A percentile compares a stretch with the other conserved stretches of the same genome.
Conservation (phyloP, 495 filamentous ascomycete genomes). For the Daldinia childiae region DNA sequence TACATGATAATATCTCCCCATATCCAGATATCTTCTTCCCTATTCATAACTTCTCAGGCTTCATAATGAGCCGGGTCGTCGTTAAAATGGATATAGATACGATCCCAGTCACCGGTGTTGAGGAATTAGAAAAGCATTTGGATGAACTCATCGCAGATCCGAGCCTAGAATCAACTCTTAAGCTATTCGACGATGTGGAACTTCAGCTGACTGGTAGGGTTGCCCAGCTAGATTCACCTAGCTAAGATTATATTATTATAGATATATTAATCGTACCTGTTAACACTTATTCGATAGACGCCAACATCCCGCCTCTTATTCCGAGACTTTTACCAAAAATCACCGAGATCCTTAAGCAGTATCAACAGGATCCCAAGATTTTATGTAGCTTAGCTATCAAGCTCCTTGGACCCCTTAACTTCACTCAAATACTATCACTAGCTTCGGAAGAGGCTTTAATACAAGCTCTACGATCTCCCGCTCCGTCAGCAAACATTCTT, state of each 20-base stretch:
- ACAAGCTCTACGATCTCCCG: conserved; percentile 66
- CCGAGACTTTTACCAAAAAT: conserved; percentile 59
- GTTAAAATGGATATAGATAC: conserved; percentile 48
- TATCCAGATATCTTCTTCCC: no score
- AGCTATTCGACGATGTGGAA: conserved; percentile 64
- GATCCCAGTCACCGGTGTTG: conserved; percentile 54
- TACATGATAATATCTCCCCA: neutral
- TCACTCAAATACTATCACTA: conserved; percentile 61
- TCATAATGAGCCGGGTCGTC: conserved; percentile 33
- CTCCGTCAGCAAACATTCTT: conserved; percentile 73
- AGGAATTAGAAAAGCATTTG: conserved; percentile 61
- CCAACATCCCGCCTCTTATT: conserved; percentile 59
- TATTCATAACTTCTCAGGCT: no score
- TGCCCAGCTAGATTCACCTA: neutral
- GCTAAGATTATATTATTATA: neutral
- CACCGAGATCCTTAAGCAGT: conserved; percentile 57
- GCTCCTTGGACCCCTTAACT: conserved; percentile 62
- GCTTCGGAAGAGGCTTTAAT: conserved; percentile 64
- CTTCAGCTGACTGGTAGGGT: conserved; percentile 60
- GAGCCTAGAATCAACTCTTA: conserved; percentile 49
- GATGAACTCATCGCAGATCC: conserved; percentile 56
- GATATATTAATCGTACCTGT: neutral
- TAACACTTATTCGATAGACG: conserved; percentile 41
- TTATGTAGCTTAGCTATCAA: conserved; percentile 61
- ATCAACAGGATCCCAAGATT: conserved; percentile 61